A percentile compares a stretch with the other conserved stretches of the same genome.
These are phyloP conservation scores for Hymenoscyphus salicellus DNA, from an alignment of 2,329 filamentous ascomycete species.

Conservation along the genomic window DNA sequence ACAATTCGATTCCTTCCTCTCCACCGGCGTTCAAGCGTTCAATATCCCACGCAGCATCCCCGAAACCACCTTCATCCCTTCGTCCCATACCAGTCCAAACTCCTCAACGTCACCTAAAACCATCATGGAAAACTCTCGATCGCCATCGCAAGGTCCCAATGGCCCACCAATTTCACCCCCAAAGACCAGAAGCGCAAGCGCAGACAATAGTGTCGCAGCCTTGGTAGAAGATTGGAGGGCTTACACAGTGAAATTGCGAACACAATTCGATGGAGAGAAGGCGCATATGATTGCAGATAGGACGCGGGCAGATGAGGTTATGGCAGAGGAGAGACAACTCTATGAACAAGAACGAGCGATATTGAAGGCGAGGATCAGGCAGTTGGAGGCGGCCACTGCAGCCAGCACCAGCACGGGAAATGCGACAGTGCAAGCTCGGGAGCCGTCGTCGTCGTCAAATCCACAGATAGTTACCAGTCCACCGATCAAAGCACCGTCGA, in stretches of 20 bases:
- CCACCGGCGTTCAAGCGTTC: constrained; percentile 25
- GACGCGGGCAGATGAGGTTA: constrained; percentile 32
- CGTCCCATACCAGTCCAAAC: constrained; percentile 5
- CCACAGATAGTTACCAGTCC: background rate
- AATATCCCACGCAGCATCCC: constrained; percentile 26
- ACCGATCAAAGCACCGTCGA: background rate
- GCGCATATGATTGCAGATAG: constrained; percentile 35
- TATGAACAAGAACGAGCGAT: constrained; percentile 34
- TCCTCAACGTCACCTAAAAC: constrained; percentile 15
- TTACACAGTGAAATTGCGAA: constrained; percentile 33
- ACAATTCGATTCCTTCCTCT: constrained; percentile 30
- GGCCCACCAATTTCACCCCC: constrained; percentile 32
- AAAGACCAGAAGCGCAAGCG: constrained; percentile 32
- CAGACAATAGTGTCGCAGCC: constrained; percentile 27
- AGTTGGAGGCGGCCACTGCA: constrained; percentile 26
- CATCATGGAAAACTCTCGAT: constrained; percentile 18
- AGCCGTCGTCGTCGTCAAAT: background rate
- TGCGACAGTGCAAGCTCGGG: background rate
- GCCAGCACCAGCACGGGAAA: constrained; percentile 3
- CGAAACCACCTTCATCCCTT: constrained; percentile 20
- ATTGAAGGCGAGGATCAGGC: constrained; percentile 29
- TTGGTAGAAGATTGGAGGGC: constrained; percentile 35
- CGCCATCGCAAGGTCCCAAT: constrained; percentile 19
- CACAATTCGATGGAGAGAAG: constrained; percentile 34
- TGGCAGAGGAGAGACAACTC: constrained; percentile 35